phyloP scores from a whole-genome alignment of 352 stramenopile genomes.

The Elongisporangium senticosum region DNA sequence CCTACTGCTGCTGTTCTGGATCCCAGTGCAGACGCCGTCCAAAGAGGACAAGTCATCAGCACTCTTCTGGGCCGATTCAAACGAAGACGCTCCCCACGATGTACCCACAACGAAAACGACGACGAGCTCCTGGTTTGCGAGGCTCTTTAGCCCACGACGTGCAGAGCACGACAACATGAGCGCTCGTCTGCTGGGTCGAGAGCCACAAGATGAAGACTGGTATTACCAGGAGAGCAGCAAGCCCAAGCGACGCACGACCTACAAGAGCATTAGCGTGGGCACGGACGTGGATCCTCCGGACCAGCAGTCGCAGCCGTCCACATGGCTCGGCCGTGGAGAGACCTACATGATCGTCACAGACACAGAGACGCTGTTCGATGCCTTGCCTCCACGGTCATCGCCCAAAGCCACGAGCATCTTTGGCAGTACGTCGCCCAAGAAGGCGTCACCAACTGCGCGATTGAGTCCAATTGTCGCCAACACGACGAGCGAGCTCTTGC shows the following conservation, averaged over 20 bases:
- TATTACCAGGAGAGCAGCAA: neutral
- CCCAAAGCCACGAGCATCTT: conserved; percentile 18
- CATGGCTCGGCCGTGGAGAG: neutral
- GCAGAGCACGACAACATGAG: neutral
- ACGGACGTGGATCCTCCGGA: conserved; percentile 16
- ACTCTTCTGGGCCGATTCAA: conserved; percentile 21
- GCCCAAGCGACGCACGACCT: conserved; percentile 21
- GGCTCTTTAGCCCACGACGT: conserved; percentile 1
- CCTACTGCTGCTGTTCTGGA: conserved; percentile 33
- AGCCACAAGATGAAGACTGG: neutral
- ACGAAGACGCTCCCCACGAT: too few species aligned
- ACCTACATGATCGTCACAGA: conserved; percentile 7
- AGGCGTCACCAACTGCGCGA: too few species aligned
- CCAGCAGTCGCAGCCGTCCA: too few species aligned
- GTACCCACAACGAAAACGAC: too few species aligned
- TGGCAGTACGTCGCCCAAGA: neutral
- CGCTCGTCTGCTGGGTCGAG: neutral
- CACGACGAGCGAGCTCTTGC: conserved; percentile 1
- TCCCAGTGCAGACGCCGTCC: conserved; percentile 27
- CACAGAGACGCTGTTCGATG: conserved; percentile 1
- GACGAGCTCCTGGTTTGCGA: conserved; percentile 6
- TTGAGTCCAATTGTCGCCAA: too few species aligned
- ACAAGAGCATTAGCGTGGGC: conserved; percentile 42
- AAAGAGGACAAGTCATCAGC: conserved; percentile 20
- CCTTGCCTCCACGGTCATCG: neutral